phyloP scores from a whole-genome alignment of 306 rosid species.

The Cicer yamashitae region DNA sequence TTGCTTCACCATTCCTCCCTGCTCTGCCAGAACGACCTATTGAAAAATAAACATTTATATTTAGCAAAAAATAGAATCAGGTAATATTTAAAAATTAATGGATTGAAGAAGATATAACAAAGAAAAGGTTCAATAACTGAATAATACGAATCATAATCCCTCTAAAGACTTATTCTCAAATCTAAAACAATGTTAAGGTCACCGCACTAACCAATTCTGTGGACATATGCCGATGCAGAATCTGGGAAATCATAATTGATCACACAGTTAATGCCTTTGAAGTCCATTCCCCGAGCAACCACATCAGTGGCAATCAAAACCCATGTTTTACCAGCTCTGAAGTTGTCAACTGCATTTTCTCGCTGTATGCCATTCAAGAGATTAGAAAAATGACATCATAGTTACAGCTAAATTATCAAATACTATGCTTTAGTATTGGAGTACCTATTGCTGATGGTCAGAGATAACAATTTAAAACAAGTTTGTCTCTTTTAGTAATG shows the following conservation, averaged over 20 bases:
- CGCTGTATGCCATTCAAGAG: conserved; percentile 61
- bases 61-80: conserved; percentile 8
- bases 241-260: conserved; percentile 96
- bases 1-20: conserved; percentile 90
- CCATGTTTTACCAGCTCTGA: conserved; percentile 97
- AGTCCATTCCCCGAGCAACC: conserved; percentile 98
- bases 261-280: conserved; percentile 88
- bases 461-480: conserved; percentile 4
- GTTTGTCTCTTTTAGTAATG: background rate
- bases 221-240: conserved; percentile 86
- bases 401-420: conserved; percentile 22
- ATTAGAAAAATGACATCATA: conserved; percentile 25
- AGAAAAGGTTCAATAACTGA: conserved; percentile 5
- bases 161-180: conserved; percentile 24
- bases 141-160: conserved; percentile 26
- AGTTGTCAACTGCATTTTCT: conserved; percentile 82
- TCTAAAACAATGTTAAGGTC: conserved; percentile 9
- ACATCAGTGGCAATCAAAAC: conserved; percentile 96
- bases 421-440: background rate
- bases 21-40: conserved; percentile 98
- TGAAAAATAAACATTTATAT: conserved; percentile 35
- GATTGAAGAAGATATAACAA: conserved; percentile 4
- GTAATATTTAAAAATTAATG: conserved; percentile 1
- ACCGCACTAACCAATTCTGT: conserved; percentile 79
- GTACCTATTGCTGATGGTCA: conserved; percentile 16